Base-by-base conservation (phyloP, 2,329 filamentous ascomycete species). In the Cryphonectria nitschkei region DNA sequence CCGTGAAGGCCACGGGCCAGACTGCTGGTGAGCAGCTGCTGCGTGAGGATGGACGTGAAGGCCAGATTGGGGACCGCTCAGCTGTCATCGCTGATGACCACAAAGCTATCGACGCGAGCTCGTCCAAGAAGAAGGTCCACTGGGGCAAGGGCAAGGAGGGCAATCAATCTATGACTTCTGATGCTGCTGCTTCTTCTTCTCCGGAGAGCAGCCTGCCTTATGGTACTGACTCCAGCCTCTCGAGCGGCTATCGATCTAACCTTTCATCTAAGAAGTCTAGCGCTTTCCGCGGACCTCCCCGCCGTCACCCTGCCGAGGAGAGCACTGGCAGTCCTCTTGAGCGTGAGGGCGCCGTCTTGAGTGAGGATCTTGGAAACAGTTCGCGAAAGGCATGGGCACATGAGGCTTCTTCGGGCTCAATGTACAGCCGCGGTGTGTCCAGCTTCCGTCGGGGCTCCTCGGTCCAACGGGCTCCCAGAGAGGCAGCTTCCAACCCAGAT, bases 271-370 rank as follows among this genome's bases (percentile, higher is more conserved):
- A 39, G 16, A 68, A 43, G 14, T 69, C 71, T 6, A 65, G 58
- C n/a, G 60, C 56, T 26, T 64, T 67, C 5, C 56, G 62, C 4
- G 64, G 58, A 50, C 69, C 66, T 39, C 41, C 65, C 39, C 70
- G 68, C 26, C 72, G 70, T 46, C 50, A 72, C 37, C 72, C 72
- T 29, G 70, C 65, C 26, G 68, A 68, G 26, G 39, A 58, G 46
- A 72, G 70, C 70, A 72, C 61, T 8, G 72, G 72, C n/a, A 73
- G 72, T 11, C 72, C 72, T 19, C 69, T 46, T 9, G 64, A 58
- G 58, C 67, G 67, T 1, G 52, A 68, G 9, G 54, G 52, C 5
- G 43, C 32, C 50, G 13, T 22, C 19, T 37, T 32, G 22, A 52
- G 54, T 5, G 32, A 58, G 32, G 50, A 71, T n/a, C 64, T 71